These are phyloP conservation scores for Blastobotrys elegans DNA, from an alignment of 1,139 yeast species.

Conservation along the genomic window DNA sequence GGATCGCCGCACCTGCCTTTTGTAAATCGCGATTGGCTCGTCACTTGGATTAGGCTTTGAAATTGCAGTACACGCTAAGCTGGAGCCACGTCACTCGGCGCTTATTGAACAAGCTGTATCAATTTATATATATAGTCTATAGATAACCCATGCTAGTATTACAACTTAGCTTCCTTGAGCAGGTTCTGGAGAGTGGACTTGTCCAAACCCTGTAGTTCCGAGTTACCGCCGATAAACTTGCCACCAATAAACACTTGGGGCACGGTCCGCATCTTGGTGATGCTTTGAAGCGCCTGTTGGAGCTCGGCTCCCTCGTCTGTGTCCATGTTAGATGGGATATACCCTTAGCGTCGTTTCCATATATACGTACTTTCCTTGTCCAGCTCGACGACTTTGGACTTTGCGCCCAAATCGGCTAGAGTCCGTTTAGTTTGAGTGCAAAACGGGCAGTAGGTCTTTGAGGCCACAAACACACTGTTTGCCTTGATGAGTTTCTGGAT, in stretches of 20 bases:
- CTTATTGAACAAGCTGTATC: too few relatives aligned
- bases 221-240: constrained; percentile 91
- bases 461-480: constrained; percentile 68
- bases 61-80: too few relatives aligned
- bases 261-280: constrained; percentile 89
- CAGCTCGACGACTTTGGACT: constrained; percentile 23
- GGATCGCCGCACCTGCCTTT: too few relatives aligned
- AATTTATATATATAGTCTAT: not conserved
- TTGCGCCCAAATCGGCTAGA: constrained; percentile 16
- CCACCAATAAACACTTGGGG: constrained; percentile 90
- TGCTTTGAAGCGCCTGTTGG: constrained; percentile 68
- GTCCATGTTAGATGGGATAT: not conserved
- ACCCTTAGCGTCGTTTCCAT: not conserved
- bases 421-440: constrained; percentile 14
- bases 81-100: too few relatives aligned
- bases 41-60: too few relatives aligned
- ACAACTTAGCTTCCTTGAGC: constrained; percentile 24
- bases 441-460: constrained; percentile 46
- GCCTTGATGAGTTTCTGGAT: constrained; percentile 46
- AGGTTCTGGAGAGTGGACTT: constrained; percentile 42
- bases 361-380: constrained; percentile 20
- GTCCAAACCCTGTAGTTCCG: constrained; percentile 57
- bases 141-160: constrained; percentile 7
- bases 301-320: constrained; percentile 55
- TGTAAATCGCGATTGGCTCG: too few relatives aligned